These are phyloP conservation scores for Cornus controversa DNA, from an alignment of 148 eudicot species.

Conservation along the genomic window DNA sequence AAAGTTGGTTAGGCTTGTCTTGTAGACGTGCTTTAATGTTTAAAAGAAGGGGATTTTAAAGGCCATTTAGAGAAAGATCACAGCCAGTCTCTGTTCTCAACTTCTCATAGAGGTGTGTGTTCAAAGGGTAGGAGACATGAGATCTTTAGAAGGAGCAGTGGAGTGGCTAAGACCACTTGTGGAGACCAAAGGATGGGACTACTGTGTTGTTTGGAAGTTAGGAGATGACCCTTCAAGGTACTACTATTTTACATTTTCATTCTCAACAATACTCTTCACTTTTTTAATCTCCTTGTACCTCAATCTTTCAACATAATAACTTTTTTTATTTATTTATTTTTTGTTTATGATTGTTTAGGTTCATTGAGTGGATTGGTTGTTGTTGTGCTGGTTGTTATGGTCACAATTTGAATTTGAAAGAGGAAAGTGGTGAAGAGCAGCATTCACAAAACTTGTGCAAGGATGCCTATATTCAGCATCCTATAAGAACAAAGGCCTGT, in stretches of 20 bases:
- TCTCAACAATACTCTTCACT: too few relatives aligned
- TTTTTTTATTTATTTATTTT: not conserved
- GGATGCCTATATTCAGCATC: constrained; percentile 52
- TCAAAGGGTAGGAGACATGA: constrained; percentile 24
- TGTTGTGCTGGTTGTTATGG: constrained; percentile 62
- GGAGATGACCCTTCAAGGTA: constrained; percentile 87
- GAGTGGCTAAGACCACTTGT: constrained; percentile 55
- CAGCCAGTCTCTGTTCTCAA: too few relatives aligned
- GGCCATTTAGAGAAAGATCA: not conserved
- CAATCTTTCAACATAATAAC: too few relatives aligned
- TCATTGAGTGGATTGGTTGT: constrained; percentile 65
- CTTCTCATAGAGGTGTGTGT: constrained; percentile 4
- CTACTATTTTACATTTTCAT: not conserved
- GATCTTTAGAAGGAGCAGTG: constrained; percentile 47
- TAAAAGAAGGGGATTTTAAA: too few relatives aligned
- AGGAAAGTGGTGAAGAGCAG: constrained; percentile 13
- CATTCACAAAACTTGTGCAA: constrained; percentile 37
- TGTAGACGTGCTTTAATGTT: too few relatives aligned
- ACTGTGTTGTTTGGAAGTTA: constrained; percentile 72
- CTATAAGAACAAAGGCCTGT: constrained; percentile 50
- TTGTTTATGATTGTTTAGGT: constrained; percentile 37
- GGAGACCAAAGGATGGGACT: constrained; percentile 64
- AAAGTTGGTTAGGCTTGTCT: too few relatives aligned
- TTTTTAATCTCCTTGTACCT: too few relatives aligned
- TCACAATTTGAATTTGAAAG: constrained; percentile 19